A percentile compares a stretch with the other conserved stretches of the same genome.
Evolutionary conservation across 2,329 filamentous ascomycete genomes (phyloP).

Genomic region (Penicillium sp.): DNA sequence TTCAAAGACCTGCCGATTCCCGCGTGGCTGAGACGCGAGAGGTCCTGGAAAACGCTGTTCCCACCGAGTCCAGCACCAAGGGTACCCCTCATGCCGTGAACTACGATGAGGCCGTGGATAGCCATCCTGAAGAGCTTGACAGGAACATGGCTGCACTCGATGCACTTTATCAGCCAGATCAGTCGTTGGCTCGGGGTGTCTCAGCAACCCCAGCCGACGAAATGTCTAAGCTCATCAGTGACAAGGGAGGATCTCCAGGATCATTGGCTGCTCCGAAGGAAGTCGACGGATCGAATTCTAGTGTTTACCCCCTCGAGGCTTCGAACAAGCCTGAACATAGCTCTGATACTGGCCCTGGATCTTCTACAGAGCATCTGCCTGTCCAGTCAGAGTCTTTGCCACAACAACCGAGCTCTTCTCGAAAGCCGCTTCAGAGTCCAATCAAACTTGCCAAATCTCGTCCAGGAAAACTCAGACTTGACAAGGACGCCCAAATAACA

Average conservation of each 20-base stretch:
- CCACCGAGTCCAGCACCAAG: background rate
- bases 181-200: background rate
- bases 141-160: background rate
- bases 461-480: slow-evolving; percentile 18
- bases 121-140: background rate
- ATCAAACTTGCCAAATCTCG: slow-evolving; percentile 30
- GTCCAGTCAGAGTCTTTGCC: background rate
- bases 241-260: background rate
- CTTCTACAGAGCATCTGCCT: background rate
- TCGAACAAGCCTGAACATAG: too few species aligned
- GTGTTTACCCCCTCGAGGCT: background rate
- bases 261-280: background rate
- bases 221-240: background rate
- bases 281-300: background rate
- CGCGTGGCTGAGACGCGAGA: background rate
- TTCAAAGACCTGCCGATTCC: background rate
- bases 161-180: background rate
- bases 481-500: slow-evolving; percentile 15
- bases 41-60: background rate
- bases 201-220: background rate
- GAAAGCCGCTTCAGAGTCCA: slow-evolving; percentile 31
- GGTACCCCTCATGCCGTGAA: background rate
- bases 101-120: background rate
- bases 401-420: slow-evolving; percentile 11
- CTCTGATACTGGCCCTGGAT: background rate